phyloP scores from a whole-genome alignment of 495 filamentous ascomycete genomes.

The Hypoxylon perforatum region DNA sequence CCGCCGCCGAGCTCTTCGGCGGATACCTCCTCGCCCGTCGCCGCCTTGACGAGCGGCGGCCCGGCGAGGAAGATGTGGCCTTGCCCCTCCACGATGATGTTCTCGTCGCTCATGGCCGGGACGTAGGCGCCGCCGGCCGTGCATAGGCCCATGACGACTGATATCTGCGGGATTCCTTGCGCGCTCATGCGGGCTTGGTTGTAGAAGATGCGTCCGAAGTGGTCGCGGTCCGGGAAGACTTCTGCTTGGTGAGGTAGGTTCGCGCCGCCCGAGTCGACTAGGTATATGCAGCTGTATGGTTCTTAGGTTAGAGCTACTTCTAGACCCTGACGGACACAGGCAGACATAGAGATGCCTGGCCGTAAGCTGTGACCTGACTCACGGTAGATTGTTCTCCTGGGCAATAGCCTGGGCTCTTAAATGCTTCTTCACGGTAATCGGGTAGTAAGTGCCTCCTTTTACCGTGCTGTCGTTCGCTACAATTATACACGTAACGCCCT shows the following conservation, averaged over 20 bases:
- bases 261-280: conserved; percentile 95
- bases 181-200: conserved; percentile 96
- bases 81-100: conserved; percentile 93
- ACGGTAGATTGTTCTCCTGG: conserved; percentile 80
- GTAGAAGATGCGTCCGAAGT: conserved; percentile 98
- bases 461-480: conserved; percentile 98
- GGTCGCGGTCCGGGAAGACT: conserved; percentile 94
- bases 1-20: conserved; percentile 95
- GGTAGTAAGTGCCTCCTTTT: conserved; percentile 99
- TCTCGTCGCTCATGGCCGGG: conserved; percentile 96
- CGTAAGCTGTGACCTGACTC: conserved; percentile 30
- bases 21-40: conserved; percentile 91
- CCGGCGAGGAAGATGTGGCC: conserved; percentile 97
- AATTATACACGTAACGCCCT: conserved; percentile 92
- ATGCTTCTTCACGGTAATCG: conserved; percentile 98
- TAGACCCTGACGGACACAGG: neutral
- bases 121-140: conserved; percentile 97
- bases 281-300: conserved; percentile 78
- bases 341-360: neutral
- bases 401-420: conserved; percentile 92
- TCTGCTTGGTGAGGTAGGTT: conserved; percentile 97
- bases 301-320: conserved; percentile 14
- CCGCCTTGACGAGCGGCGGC: conserved; percentile 94
- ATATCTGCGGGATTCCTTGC: conserved; percentile 88
- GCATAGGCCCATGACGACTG: conserved; percentile 98